Evolutionary conservation across 805 yeast genomes (phyloP).

Genomic region (Saccharomycopsis amapae): DNA sequence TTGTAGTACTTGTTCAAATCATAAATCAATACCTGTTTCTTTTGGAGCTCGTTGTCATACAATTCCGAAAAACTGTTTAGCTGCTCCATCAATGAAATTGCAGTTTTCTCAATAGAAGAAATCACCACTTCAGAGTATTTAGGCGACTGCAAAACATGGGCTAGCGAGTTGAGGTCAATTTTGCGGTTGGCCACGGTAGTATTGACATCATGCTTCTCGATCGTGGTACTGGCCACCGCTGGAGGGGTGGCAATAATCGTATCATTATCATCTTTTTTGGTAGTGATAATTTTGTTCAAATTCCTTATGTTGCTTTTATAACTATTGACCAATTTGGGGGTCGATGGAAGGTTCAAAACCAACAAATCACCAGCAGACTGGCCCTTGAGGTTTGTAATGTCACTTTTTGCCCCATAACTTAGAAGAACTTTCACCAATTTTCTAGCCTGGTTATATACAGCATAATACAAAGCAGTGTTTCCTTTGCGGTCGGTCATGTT

Average conservation of each 20-base stretch:
- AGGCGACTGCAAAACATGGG: slow-evolving; percentile 22
- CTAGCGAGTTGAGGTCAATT: background rate
- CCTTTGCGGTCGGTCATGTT: slow-evolving; percentile 71
- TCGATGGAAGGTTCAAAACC: slow-evolving; percentile 10
- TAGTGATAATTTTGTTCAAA: slow-evolving; percentile 13
- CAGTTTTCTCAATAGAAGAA: slow-evolving; percentile 43
- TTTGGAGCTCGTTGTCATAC: slow-evolving; percentile 48
- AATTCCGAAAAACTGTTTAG: slow-evolving; percentile 40
- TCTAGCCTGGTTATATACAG: slow-evolving; percentile 53
- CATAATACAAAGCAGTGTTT: slow-evolving; percentile 71
- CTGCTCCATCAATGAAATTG: slow-evolving; percentile 44
- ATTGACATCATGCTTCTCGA: background rate
- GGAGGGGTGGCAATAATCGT: background rate
- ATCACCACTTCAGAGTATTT: slow-evolving; percentile 47
- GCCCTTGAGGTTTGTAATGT: slow-evolving; percentile 33
- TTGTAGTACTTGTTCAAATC: slow-evolving; percentile 17
- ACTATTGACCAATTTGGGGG: slow-evolving; percentile 17
- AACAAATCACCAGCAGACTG: slow-evolving; percentile 25
- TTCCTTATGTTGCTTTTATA: slow-evolving; percentile 14
- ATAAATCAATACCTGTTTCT: slow-evolving; percentile 36
- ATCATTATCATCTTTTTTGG: background rate
- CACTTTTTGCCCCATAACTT: slow-evolving; percentile 41
- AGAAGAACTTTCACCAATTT: slow-evolving; percentile 43
- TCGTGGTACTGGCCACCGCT: background rate
- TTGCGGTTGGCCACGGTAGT: background rate